phyloP scores from a whole-genome alignment of 2,329 filamentous ascomycete species.

The Hypoxylon sp. region DNA sequence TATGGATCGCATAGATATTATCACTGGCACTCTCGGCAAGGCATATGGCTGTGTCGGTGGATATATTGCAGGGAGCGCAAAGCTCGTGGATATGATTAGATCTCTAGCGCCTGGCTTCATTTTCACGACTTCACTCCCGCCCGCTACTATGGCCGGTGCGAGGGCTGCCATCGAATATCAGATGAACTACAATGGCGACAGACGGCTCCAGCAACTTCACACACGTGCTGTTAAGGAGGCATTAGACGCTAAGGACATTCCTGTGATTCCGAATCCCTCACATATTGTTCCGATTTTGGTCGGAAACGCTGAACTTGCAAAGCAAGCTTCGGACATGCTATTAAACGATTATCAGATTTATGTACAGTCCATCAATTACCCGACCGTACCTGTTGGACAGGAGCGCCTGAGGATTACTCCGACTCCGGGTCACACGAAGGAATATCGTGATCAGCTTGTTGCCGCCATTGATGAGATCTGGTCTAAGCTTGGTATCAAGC shows the following conservation, averaged over 20 bases:
- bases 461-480: constrained; percentile 89
- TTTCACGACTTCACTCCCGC: constrained; percentile 96
- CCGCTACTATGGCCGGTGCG: constrained; percentile 96
- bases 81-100: constrained; percentile 91
- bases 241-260: constrained; percentile 84
- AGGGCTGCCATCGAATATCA: constrained; percentile 95
- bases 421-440: constrained; percentile 89
- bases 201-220: constrained; percentile 93
- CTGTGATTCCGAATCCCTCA: constrained; percentile 96
- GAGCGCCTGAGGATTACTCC: constrained; percentile 96
- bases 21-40: constrained; percentile 96
- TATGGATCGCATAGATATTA: constrained; percentile 97
- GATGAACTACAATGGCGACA: constrained; percentile 85
- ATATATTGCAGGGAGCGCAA: constrained; percentile 92
- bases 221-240: constrained; percentile 94
- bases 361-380: constrained; percentile 99
- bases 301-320: constrained; percentile 92
- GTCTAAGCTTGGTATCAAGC: constrained; percentile 89
- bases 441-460: constrained; percentile 88
- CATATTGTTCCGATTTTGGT: constrained; percentile 97
- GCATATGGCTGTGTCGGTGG: constrained; percentile 98
- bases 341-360: constrained; percentile 94
- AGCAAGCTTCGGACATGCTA: constrained; percentile 91
- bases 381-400: constrained; percentile 97
- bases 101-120: constrained; percentile 98